A percentile compares a stretch with the other conserved stretches of the same genome.
Evolutionary conservation across 345 rosid species (phyloP).

Genomic region (Aquilaria malaccensis): DNA sequence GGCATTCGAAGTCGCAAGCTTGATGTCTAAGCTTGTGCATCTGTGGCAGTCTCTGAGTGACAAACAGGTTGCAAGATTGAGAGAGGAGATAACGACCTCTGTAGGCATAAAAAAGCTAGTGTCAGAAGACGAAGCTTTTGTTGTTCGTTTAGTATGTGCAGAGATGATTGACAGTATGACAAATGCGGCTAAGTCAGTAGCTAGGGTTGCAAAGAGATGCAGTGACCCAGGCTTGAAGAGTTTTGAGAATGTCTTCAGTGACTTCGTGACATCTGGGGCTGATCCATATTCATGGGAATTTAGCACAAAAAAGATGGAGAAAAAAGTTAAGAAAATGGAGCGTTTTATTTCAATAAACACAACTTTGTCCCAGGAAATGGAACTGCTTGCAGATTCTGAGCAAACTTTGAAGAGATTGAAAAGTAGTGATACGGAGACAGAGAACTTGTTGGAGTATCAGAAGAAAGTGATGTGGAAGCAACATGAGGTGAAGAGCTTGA

Average conservation of each 20-base stretch:
- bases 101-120: slow-evolving; percentile 74
- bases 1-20: slow-evolving; percentile 83
- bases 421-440: slow-evolving; percentile 47
- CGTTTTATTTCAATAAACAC: slow-evolving; percentile 65
- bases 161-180: slow-evolving; percentile 66
- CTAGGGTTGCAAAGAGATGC: slow-evolving; percentile 69
- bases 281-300: slow-evolving; percentile 78
- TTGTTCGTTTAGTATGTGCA: slow-evolving; percentile 48
- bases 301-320: slow-evolving; percentile 74
- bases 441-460: slow-evolving; percentile 52
- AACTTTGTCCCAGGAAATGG: slow-evolving; percentile 85
- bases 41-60: slow-evolving; percentile 89
- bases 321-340: slow-evolving; percentile 81
- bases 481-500: slow-evolving; percentile 74
- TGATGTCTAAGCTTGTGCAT: slow-evolving; percentile 82
- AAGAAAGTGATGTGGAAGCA: slow-evolving; percentile 79
- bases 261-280: slow-evolving; percentile 40
- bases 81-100: slow-evolving; percentile 58
- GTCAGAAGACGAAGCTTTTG: slow-evolving; percentile 69
- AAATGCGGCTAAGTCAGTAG: slow-evolving; percentile 60
- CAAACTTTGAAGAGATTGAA: slow-evolving; percentile 72
- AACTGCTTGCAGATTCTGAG: slow-evolving; percentile 66
- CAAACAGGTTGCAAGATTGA: slow-evolving; percentile 65
- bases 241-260: slow-evolving; percentile 51
- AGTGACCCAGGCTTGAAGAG: slow-evolving; percentile 54